These are phyloP conservation scores for Eudorina sp. DNA, from an alignment of 139 green algal species.

Conservation along the genomic window DNA sequence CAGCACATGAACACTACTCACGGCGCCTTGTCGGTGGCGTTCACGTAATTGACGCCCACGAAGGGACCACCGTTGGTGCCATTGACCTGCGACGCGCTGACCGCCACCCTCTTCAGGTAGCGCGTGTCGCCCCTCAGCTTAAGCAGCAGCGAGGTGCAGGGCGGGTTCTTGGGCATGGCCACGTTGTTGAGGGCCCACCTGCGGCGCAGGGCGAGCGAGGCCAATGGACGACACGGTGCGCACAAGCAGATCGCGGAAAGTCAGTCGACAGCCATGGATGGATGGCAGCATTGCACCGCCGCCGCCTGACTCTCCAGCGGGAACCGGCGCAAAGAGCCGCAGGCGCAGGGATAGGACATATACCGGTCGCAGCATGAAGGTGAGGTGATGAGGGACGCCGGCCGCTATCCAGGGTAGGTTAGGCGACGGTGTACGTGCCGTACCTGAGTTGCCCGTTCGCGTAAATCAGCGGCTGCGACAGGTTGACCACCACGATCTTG, in stretches of 20 bases:
- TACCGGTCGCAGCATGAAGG: too few species aligned
- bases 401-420: too few species aligned
- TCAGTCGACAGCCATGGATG: too few species aligned
- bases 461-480: slow-evolving; percentile 63
- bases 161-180: slow-evolving; percentile 42
- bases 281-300: too few species aligned
- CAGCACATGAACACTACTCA: neutral
- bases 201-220: too few species aligned
- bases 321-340: too few species aligned
- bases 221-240: too few species aligned
- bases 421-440: too few species aligned
- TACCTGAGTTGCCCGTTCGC: slow-evolving; percentile 56
- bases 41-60: slow-evolving; percentile 30
- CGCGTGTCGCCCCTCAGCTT: slow-evolving; percentile 26
- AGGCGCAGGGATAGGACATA: too few species aligned
- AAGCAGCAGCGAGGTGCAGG: slow-evolving; percentile 56
- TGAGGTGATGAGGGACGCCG: too few species aligned
- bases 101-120: neutral
- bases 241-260: too few species aligned
- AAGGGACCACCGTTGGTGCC: slow-evolving; percentile 10
- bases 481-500: slow-evolving; percentile 53
- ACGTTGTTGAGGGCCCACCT: slow-evolving; percentile 73
- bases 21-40: neutral
- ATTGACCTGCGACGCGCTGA: neutral
- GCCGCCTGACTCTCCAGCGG: too few species aligned